These are phyloP conservation scores for Aspergillus fijiensis DNA, from an alignment of 2,329 filamentous ascomycete genomes.

Conservation along the genomic window DNA sequence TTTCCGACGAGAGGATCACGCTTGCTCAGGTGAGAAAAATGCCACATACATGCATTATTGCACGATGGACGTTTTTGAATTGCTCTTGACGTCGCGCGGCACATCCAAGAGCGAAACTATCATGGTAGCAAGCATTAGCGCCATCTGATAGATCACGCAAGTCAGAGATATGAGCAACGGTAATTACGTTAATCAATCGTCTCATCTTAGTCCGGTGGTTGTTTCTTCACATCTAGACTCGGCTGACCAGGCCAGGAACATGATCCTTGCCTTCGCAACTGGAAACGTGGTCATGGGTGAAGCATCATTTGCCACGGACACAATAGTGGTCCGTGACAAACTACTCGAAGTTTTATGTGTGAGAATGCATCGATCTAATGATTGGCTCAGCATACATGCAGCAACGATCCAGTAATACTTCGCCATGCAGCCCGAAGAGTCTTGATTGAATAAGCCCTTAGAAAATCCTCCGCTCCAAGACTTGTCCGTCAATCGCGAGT, in stretches of 20 bases:
- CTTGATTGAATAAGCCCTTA: neutral
- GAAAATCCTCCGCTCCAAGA: neutral
- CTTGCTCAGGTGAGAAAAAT: neutral
- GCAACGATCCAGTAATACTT: neutral
- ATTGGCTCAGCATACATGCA: neutral
- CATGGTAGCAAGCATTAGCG: neutral
- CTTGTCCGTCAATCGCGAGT: neutral
- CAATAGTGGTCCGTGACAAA: neutral
- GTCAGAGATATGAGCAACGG: neutral
- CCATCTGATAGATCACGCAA: neutral
- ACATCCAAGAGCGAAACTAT: neutral
- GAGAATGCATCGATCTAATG: neutral
- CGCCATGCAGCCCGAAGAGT: neutral
- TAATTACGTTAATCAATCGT: neutral
- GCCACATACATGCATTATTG: neutral
- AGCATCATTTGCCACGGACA: neutral
- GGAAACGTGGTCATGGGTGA: neutral
- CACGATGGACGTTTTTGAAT: neutral
- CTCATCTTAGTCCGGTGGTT: neutral
- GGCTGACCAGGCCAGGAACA: neutral
- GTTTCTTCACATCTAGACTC: neutral
- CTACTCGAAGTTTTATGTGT: neutral
- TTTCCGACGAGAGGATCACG: neutral
- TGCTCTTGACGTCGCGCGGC: neutral
- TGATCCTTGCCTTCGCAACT: neutral